Base-by-base conservation (phyloP, 257 asterid genomes). In the Jacaranda mimosifolia region DNA sequence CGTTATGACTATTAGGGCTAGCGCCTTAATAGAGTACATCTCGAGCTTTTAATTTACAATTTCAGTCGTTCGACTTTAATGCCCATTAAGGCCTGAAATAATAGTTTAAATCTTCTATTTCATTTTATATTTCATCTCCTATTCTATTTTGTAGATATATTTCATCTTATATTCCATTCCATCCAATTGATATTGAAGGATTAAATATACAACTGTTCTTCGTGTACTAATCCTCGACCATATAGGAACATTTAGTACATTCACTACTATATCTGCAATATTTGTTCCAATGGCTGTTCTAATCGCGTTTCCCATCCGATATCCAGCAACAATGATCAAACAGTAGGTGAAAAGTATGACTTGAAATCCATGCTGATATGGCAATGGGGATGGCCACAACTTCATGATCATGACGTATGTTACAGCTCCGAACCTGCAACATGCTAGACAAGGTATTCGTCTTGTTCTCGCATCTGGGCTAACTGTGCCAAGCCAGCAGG, bases 211-310 rank as follows among this genome's bases (percentile, higher is more conserved):
- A 2, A 26, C 32, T 26, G 91, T 62, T 89, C 97, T 71, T 81
- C 82, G 75, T 91, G 97, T 45, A 91, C 78, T 83, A 89, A 57
- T 91, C 97, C 15, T 94, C 94, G 67, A 94, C 94, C 97, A 89
- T 59, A 91, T 81, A 6, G 94, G 97, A 78, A 77, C 86, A 51
- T 89, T 56, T 2, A 91, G 75, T 6, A 84, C 84, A 79, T 91
- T 91, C 55, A 89, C 93, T 40, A 79, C 69, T 2, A 87, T 26
- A 26, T 26, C 94, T 12, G 93, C 91, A 35, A 91, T 86, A 10
- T 87, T 79, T 36, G 83, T 93, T 80, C 97, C 97, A 11, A 91
- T 89, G 63, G 97, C 88, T 14, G 90, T 88, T 72, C 69, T 68
- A 4, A 89, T 75, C 0, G 94, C 91, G 69, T 80, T 87, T 14